Conservation (phyloP, 495 filamentous ascomycete genomes). For the Pseudoneurospora amorphoporcata region DNA sequence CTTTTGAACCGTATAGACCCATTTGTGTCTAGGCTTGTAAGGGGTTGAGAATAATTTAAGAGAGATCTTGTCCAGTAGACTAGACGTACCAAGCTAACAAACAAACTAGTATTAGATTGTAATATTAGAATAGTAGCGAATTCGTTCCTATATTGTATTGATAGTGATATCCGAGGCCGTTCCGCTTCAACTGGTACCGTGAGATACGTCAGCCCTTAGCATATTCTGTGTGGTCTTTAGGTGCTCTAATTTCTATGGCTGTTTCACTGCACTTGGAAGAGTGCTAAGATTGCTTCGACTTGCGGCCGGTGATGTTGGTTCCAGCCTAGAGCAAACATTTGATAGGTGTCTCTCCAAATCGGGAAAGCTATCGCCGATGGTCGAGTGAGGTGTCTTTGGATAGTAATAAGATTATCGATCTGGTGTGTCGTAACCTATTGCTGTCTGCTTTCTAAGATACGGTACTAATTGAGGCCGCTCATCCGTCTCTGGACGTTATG, state of each 20-base stretch:
- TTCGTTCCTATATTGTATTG: not conserved
- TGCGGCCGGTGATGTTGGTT: not conserved
- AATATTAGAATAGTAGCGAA: not conserved
- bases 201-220: not conserved
- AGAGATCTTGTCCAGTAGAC: too few relatives aligned
- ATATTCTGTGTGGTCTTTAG: not conserved
- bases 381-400: not conserved
- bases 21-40: too few relatives aligned
- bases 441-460: not conserved
- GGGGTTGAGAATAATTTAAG: too few relatives aligned
- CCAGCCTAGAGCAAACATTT: not conserved
- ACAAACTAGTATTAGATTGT: too few relatives aligned
- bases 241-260: not conserved
- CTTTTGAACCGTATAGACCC: too few relatives aligned
- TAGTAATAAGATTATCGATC: not conserved
- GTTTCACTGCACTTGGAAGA: not conserved
- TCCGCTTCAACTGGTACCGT: not conserved
- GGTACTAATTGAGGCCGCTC: not conserved
- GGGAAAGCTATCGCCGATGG: not conserved
- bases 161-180: not conserved
- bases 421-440: not conserved
- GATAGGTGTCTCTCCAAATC: not conserved
- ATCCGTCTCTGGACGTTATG: not conserved
- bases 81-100: too few relatives aligned
- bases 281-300: not conserved